Evolutionary conservation across 768 basidiomycete genomes (phyloP), one percentile per base, ranked within the genome.

Genomic region (Hypholoma sublateritium): DNA sequence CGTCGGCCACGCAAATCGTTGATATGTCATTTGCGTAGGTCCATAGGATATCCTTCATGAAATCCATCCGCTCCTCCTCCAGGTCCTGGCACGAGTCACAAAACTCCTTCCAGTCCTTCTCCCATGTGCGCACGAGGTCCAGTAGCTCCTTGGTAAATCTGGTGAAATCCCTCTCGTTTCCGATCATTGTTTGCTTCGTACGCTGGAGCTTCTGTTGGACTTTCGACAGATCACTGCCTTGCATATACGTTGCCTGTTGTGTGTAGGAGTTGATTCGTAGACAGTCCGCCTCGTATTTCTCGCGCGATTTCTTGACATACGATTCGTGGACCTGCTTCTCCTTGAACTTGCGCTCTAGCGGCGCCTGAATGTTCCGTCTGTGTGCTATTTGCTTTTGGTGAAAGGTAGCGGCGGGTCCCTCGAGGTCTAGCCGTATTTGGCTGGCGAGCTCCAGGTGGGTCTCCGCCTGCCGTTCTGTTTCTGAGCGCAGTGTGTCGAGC

Each of bases 51-150:
- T 95, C 93, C 75, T 96, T 98, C 77, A 91, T 85, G 70, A 95
- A 91, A 59, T 95, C 94, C 70, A 95, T 72, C 22, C 97, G 82
- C 54, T 98, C 97, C 65, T 98, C 95, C 65, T 99, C 97, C 43
- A 97, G 73, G 76, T 99, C 97, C 73, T 99, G 97, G 61, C 91
- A 93, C n/a, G 83, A 82, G 72, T 99, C 97, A 68, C 94, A 98
- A 72, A 95, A 98, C 12, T 78, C 78, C 72, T 92, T 95, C 95
- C 95, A 99, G 50, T 95, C 89, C 58, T 78, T 76, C 69, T 98
- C 95, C 96, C 95, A 98, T 61, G 85, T 85, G 21, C 76, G 80
- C 51, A 84, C 74, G 44, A 91, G 86, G 49, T 93, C 89, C 61
- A 84, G 78, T 35, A 97, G 72, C 0, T 85, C 87, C 55, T 82